Evolutionary conservation across 2,329 filamentous ascomycete species (phyloP), one percentile per base, ranked within the genome.

Genomic region (Sclerotinia trifoliorum): DNA sequence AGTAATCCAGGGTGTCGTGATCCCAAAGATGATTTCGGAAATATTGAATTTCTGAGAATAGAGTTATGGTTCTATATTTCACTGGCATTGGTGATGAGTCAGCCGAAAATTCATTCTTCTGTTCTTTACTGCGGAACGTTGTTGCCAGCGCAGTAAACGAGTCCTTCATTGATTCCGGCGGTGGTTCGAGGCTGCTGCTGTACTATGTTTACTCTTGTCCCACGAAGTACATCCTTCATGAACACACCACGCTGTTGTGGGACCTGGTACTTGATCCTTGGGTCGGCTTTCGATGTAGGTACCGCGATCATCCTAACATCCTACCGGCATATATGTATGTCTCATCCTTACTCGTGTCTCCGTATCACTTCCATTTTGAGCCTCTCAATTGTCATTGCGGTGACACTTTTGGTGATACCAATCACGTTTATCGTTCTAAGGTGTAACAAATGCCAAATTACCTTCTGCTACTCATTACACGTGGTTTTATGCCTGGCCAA

Each of bases 291-390:
- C 7, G n/a, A 49, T n/a, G 44, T 32, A 62, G 44, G 44, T 49
- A 35, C 26, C 21, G 58, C 10, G 58, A 35, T 62, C 26, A 49
- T 49, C 26, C 5, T n/a, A 46, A 46, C 44, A 48, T 35, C 26
- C 26, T 21, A n/a, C 26, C 42, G 57, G 57, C 44, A 61, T 46
- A 19, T 42, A 48, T 61, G 44, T 35, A 35, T 61, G 57, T 61
- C 57, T 61, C 26, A 46, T 61, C 44, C 44, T 48, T 24, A 48
- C 26, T 61, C 57, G 57, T 61, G 10, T 48, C 19, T 24, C 11
- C n/a, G 44, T 46, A 44, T n/a, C 42, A 60, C 57, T n/a, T 29
- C 4, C 8, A 24, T 39, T 60, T 46, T 29, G 24, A 46, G 57
- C 57, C 57, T 57, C 55, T 48, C 19, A 6, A 48, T 21, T 17